Conservation (phyloP, 23 red algal species). For the Gracilaria domingensis region DNA sequence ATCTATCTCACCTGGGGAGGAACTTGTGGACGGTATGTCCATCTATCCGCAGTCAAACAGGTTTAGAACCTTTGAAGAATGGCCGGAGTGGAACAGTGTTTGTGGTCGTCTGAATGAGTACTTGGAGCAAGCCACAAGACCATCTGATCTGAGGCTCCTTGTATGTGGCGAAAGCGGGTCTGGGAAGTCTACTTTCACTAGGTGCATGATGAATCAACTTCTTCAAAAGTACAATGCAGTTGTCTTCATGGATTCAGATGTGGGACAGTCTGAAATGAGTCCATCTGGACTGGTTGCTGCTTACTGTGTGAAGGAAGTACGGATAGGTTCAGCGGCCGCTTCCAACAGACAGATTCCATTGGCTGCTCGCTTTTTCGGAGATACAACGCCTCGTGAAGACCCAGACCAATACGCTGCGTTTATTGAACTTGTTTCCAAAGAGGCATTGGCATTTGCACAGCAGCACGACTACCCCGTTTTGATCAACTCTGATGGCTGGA, state of each 20-base stretch:
- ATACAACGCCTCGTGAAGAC: conserved; percentile 41
- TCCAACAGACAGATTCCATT: conserved; percentile 21
- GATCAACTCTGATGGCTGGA: conserved; percentile 50
- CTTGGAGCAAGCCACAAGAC: not conserved
- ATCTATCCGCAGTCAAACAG: not conserved
- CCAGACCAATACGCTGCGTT: conserved; percentile 13
- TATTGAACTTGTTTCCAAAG: conserved; percentile 5
- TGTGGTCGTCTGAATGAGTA: conserved; percentile 3
- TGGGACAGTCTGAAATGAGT: conserved; percentile 41
- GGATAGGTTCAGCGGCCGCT: conserved; percentile 13
- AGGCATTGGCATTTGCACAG: conserved; percentile 1
- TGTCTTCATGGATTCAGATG: conserved; percentile 35
- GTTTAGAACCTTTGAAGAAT: conserved; percentile 21
- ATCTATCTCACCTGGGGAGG: not conserved
- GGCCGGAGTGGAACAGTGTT: conserved; percentile 13
- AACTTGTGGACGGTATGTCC: conserved; percentile 17
- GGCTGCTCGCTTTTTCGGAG: conserved; percentile 23
- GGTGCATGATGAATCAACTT: conserved; percentile 33
- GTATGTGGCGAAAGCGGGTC: conserved; percentile 31
- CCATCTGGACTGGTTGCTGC: conserved; percentile 40
- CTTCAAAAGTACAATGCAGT: not conserved
- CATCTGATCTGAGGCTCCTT: conserved; percentile 8
- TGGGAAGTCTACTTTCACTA: conserved; percentile 46
- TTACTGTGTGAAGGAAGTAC: conserved; percentile 9
- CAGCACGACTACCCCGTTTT: conserved; percentile 22